These are phyloP conservation scores for Phaeotremella skinneri DNA, from an alignment of 768 basidiomycete genomes.

Conservation along the genomic window DNA sequence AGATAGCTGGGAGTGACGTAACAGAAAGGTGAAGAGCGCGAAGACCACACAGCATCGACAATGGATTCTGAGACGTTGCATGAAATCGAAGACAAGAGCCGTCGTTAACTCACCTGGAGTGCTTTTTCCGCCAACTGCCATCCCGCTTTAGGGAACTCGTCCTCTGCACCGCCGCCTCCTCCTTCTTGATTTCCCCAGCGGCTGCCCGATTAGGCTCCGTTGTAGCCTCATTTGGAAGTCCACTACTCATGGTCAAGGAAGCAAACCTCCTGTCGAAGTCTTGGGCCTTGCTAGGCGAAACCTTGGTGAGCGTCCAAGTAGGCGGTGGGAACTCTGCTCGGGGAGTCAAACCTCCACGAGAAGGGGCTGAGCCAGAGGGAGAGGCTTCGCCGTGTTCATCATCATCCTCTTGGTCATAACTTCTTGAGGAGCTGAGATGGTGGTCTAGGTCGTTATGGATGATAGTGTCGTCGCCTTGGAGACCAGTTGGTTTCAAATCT, in stretches of 20 bases:
- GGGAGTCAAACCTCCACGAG: constrained; percentile 33
- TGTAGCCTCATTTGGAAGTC: too few species aligned
- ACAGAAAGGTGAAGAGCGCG: not conserved
- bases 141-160: constrained; percentile 20
- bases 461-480: not conserved
- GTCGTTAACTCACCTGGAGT: constrained; percentile 37
- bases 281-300: constrained; percentile 4
- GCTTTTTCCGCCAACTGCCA: constrained; percentile 33
- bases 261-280: not conserved
- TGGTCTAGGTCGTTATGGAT: not conserved
- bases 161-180: constrained; percentile 5
- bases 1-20: not conserved
- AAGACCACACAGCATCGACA: constrained; percentile 1
- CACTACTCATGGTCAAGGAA: too few species aligned
- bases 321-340: constrained; percentile 35
- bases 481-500: too few species aligned
- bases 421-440: not conserved
- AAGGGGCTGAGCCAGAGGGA: constrained; percentile 27
- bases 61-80: not conserved
- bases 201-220: too few species aligned
- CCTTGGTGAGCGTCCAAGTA: constrained; percentile 27
- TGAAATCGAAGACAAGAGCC: not conserved
- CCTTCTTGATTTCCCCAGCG: not conserved
- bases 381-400: constrained; percentile 3
- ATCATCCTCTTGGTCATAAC: not conserved